Evolutionary conservation across 2,329 filamentous ascomycete genomes (phyloP), one percentile per base, ranked within the genome.

Genomic region (Aspergillus uvarum): DNA sequence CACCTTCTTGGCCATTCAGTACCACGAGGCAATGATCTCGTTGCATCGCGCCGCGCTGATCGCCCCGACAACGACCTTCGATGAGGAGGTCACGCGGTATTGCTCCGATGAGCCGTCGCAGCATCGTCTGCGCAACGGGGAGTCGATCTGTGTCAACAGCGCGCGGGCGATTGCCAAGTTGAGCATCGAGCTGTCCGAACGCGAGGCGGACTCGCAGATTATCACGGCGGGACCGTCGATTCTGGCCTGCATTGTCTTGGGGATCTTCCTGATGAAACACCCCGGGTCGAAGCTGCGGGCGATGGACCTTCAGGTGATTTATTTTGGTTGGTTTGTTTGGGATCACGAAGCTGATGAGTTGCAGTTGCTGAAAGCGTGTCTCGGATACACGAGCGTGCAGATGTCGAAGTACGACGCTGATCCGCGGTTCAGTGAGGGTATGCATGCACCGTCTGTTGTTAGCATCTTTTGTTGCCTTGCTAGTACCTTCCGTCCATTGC

Each of bases 41-140:
- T 51, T 64, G 2, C 62, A 64, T 21, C 62, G 62, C 4, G 62
- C 62, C 0, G 62, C 62, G 4, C 35, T 64, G 3, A 64, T 64
- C 5, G 62, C 62, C 2, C 62, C 62, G 12, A 54, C 31, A 7
- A 22, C 47, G 11, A 63, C 19, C 12, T 60, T 64, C 24, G 60
- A 61, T 11, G 55, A 32, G 5, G 62, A 64, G 38, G 58, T 64
- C 1, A 47, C 22, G 6, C 56, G 42, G 3, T 56, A 59, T 16
- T 60, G 60, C 26, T 14, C 56, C 8, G 58, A 61, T 4, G 62
- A 62, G 14, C 58, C 60, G 12, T 64, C 58, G 2, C 55, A 50
- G 4, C 59, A 59, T 32, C 58, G 62, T 1, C 44, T 64, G 12
- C 50, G 56, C 1, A 47, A 53, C 16, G 63, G 63, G 16, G 62